phyloP scores from a whole-genome alignment of 768 basidiomycete species.

The Tubosaeta sp. region DNA sequence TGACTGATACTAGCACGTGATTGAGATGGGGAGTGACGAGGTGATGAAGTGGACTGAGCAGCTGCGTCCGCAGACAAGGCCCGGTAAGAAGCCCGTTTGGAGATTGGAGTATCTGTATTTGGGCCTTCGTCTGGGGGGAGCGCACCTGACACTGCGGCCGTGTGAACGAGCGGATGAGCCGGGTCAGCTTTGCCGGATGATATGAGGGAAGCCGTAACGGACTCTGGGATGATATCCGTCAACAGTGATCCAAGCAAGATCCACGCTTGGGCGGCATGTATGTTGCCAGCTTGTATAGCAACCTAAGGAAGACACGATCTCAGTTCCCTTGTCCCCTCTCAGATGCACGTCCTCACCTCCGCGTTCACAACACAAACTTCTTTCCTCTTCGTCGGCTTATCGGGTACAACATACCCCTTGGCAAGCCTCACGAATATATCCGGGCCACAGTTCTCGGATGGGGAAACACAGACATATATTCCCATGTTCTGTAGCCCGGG shows the following conservation, averaged over 20 bases:
- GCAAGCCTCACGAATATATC: constrained; percentile 58
- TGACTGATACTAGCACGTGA: constrained; percentile 13
- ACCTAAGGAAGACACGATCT: constrained; percentile 32
- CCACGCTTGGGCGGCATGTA: constrained; percentile 64
- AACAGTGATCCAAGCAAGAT: constrained; percentile 56
- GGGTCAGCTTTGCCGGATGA: constrained; percentile 14
- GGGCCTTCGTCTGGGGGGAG: constrained; percentile 26
- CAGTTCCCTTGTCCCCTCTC: background rate
- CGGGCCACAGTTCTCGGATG: constrained; percentile 23
- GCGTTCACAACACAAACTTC: constrained; percentile 60
- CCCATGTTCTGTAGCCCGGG: constrained; percentile 58
- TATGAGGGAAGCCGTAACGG: constrained; percentile 24
- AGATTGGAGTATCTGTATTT: constrained; percentile 5
- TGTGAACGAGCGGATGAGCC: constrained; percentile 32
- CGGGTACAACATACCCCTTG: constrained; percentile 49
- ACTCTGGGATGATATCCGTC: constrained; percentile 42
- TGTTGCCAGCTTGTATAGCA: constrained; percentile 56
- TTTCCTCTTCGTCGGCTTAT: constrained; percentile 33
- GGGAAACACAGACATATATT: constrained; percentile 32
- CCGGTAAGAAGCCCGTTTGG: constrained; percentile 24
- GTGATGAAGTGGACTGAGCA: constrained; percentile 4
- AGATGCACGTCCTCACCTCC: constrained; percentile 33
- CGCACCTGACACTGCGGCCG: constrained; percentile 40
- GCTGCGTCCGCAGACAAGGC: constrained; percentile 25
- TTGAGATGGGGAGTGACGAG: constrained; percentile 23